These are phyloP conservation scores for Leishmania aethiopica DNA, from an alignment of 208 protist genomes.

Conservation along the genomic window DNA sequence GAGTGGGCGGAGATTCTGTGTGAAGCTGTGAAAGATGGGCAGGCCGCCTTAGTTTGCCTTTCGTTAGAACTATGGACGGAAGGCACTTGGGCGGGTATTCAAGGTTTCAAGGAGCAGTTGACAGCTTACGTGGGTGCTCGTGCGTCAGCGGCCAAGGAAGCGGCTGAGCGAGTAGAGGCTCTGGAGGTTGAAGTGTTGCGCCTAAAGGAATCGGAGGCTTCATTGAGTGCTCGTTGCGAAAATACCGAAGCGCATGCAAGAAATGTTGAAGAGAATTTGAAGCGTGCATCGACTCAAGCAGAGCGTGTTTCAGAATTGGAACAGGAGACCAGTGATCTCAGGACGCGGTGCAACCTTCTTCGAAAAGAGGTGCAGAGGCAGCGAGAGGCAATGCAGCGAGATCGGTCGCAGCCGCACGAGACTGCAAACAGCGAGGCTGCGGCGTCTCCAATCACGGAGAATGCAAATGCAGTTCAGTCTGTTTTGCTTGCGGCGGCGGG, in stretches of 20 bases:
- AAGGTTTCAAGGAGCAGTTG: neutral
- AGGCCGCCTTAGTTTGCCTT: neutral
- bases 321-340: conserved; percentile 56
- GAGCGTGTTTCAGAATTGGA: conserved; percentile 32
- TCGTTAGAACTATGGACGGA: neutral
- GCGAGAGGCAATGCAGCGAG: conserved; percentile 61
- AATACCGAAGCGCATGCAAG: conserved; percentile 3
- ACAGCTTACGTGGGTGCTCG: neutral
- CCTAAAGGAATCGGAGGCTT: conserved; percentile 1
- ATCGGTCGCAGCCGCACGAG: conserved; percentile 24
- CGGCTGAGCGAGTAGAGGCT: neutral
- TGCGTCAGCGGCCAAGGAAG: neutral
- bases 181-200: conserved; percentile 4
- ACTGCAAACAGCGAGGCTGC: neutral
- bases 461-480: conserved; percentile 27
- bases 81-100: neutral
- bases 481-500: conserved; percentile 31
- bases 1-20: neutral
- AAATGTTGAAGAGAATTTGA: conserved; percentile 1
- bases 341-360: conserved; percentile 81
- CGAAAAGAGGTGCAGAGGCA: conserved; percentile 79
- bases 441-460: conserved; percentile 1
- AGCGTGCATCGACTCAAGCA: neutral
- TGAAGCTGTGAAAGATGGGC: neutral
- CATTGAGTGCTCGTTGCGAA: neutral